phyloP scores from a whole-genome alignment of 2,329 filamentous ascomycete species.

The Aspergillus luchuensis region DNA sequence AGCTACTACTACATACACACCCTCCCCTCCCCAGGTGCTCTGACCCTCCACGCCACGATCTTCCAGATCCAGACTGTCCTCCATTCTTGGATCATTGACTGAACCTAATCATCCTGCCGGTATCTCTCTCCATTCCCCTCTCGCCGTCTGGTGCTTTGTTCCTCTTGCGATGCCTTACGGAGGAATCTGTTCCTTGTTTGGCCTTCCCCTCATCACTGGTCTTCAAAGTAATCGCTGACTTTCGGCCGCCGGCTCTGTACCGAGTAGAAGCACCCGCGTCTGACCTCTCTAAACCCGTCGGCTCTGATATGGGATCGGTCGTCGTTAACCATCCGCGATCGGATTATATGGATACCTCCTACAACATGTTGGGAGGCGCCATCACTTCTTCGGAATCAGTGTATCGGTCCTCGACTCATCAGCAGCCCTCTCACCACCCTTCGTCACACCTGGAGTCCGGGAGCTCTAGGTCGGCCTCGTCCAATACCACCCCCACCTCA shows the following conservation, averaged over 20 bases:
- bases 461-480: constrained; percentile 36
- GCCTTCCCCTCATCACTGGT: neutral
- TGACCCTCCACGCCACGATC: constrained; percentile 5
- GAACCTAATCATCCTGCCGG: neutral
- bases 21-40: constrained; percentile 1
- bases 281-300: constrained; percentile 1
- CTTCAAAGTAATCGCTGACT: constrained; percentile 18
- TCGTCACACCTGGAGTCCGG: constrained; percentile 27
- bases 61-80: constrained; percentile 4
- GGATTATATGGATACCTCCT: constrained; percentile 70
- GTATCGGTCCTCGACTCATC: constrained; percentile 33
- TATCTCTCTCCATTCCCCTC: neutral
- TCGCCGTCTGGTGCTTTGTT: neutral
- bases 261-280: constrained; percentile 14
- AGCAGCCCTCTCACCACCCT: constrained; percentile 29
- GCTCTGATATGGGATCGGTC: constrained; percentile 61
- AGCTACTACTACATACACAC: neutral
- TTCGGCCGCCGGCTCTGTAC: constrained; percentile 14
- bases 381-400: constrained; percentile 43
- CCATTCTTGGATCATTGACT: neutral
- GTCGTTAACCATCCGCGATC: constrained; percentile 70
- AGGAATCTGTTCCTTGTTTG: constrained; percentile 7
- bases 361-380: constrained; percentile 64
- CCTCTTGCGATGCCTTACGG: neutral
- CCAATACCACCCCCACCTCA: constrained; percentile 40